A percentile compares a stretch with the other conserved stretches of the same genome.
Evolutionary conservation across 306 rosid species (phyloP).

Genomic region (Pyrus bretschneideri): DNA sequence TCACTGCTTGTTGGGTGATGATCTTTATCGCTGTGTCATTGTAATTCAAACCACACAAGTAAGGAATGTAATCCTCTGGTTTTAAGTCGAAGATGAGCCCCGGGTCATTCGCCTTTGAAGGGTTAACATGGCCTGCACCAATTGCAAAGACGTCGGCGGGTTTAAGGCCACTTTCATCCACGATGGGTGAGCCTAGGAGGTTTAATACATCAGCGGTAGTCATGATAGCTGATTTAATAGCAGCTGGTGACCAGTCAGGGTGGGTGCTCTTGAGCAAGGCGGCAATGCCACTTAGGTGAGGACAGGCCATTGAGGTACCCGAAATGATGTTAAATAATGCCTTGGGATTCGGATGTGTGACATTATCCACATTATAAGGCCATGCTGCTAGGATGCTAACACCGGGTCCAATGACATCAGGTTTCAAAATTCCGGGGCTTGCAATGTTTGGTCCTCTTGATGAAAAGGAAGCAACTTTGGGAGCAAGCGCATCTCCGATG

Average conservation of each 20-base stretch:
- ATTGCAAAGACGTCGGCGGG: slow-evolving; percentile 39
- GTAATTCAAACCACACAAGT: slow-evolving; percentile 56
- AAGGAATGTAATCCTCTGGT: slow-evolving; percentile 43
- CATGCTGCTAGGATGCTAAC: slow-evolving; percentile 54
- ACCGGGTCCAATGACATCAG: slow-evolving; percentile 54
- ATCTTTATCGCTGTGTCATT: slow-evolving; percentile 25
- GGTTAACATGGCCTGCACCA: slow-evolving; percentile 60
- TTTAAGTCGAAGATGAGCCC: slow-evolving; percentile 41
- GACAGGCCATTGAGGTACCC: slow-evolving; percentile 60
- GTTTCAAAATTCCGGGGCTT: slow-evolving; percentile 52
- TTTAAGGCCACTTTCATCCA: background rate
- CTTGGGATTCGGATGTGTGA: background rate
- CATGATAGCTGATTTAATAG: slow-evolving; percentile 45
- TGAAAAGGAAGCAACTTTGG: slow-evolving; percentile 34
- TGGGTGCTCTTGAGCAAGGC: slow-evolving; percentile 52
- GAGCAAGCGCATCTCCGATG: slow-evolving; percentile 44
- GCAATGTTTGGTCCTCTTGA: slow-evolving; percentile 48
- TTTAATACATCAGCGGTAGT: slow-evolving; percentile 12
- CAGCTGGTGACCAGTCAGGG: slow-evolving; percentile 65
- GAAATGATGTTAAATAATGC: slow-evolving; percentile 15
- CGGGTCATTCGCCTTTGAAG: slow-evolving; percentile 27
- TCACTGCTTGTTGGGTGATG: slow-evolving; percentile 20
- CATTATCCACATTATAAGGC: slow-evolving; percentile 16
- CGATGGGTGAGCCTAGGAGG: slow-evolving; percentile 1
- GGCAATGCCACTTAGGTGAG: slow-evolving; percentile 51